Base-by-base conservation (phyloP, 352 stramenopile genomes). In the Globisporangium cederbergense region DNA sequence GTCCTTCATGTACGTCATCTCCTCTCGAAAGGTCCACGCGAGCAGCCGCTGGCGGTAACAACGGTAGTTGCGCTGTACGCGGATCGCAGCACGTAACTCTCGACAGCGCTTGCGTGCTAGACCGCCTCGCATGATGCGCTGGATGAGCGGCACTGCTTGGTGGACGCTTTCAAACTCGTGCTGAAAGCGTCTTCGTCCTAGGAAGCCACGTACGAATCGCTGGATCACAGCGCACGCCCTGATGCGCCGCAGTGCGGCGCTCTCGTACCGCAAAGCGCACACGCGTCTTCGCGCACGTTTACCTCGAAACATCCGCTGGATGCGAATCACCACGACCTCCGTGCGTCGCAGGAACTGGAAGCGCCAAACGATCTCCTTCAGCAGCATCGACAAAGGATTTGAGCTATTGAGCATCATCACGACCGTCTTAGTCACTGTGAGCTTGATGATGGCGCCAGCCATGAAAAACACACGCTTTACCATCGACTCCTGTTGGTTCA, bases 281-380 rank as follows among this genome's bases (percentile, higher is more conserved):
- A 87, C 77, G 54, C 79, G 67, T 30, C 71, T 70, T 10, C 84
- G 75, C 10, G 80, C 77, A 14, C 68, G 80, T 30, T 90, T 93
- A 2, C 84, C 82, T 42, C 84, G 74, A 57, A 86, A 91, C 40
- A 91, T 85, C 1, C 75, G 61, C 50, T 93, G 82, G 32, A 93
- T 85, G 9, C 80, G 73, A 1, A 58, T 86, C 1, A 79, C 77
- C 13, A 91, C 81, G 7, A 89, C 68, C 2, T 65, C 53, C 8
- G 74, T 80, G 59, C 81, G 73, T 10, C 82, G 74, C 2, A 76
- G 8, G 43, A 88, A 91, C 51, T 90, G 81, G 14, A 93, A 18
- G 20, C 71, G 78, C 82, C 84, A 93, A 22, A 85, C 47, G 0
- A 65, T 58, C 14, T 89, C 77, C 53, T 86, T 88, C n/a, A 89